Evolutionary conservation across 2,329 filamentous ascomycete species (phyloP), one percentile per base, ranked within the genome.

Genomic region (Fusarium agapanthi): DNA sequence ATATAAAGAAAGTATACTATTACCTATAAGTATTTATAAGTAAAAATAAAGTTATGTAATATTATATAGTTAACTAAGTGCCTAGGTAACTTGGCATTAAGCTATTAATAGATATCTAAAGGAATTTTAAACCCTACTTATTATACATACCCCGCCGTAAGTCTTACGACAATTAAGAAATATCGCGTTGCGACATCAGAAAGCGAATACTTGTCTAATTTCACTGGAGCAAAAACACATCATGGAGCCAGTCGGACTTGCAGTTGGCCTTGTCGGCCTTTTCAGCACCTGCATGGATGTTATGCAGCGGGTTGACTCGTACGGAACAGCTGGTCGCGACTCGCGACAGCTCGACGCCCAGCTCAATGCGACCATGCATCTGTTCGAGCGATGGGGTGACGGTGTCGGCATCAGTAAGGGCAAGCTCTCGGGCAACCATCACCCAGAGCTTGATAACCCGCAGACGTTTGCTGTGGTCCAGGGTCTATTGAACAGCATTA

Each of bases 401-500:
- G 35, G 37, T 7, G 37, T 63, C 4, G 61, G 61, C 0, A 48
- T 63, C 1, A 26, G 7, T 0, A 7, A 50, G 1, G 61, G 35
- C 4, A 9, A 32, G 12, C 24, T 63, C 9, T 63, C 61, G 1
- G 16, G 43, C 1, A 4, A 0, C 0, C 43, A 59, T 24, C 43
- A 63, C 3, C 20, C 43, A 15, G 54, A 41, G 11, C 43, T 63
- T 2, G 54, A 63, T 7, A 14, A 63, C 4, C 4, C 54, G 0
- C n/a, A 32, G 2, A 60, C 43, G 3, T 35, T 3, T 37, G 1
- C n/a, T 0, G 43, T 60, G 0, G 1, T 50, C 11, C 15, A 37
- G 1, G 28, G 30, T 37, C 26, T 63, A 0, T 4, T 63, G 4
- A 48, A 34, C 1, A 63, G 43, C 2, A 48, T 63, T 4, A 13